Base-by-base conservation (phyloP, 805 yeast species). In the Barnettozyma vustinii region DNA sequence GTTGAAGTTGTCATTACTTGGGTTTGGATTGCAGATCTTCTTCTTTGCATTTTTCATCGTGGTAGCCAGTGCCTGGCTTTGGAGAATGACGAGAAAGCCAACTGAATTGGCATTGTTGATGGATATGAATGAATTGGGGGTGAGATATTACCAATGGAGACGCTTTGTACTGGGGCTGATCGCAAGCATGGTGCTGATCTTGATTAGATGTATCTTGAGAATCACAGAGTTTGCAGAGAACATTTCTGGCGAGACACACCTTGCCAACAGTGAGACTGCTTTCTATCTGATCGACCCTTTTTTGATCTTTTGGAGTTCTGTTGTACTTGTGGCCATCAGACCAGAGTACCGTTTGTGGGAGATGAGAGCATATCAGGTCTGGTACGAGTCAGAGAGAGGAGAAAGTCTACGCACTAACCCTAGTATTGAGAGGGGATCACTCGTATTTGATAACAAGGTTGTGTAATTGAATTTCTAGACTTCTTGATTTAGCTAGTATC, bases 331-430 rank as follows among this genome's bases (percentile, higher is more conserved):
- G 9, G 15, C 30, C 12, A 8, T 30, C 5, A 45, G 39, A 20
- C 30, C 47, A 3, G 42, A 30, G 16, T 39, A 45, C 16, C 36
- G 47, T 35, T 37, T 44, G 40, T 44, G 47, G 47, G 42, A 44
- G 13, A 40, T 40, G 18, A 23, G 19, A 16, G 19, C 20, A 9
- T 35, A 15, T 35, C 20, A 35, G 18, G 3, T 35, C 18, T 35
- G 37, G 37, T 12, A 26, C 3, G 30, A 26, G 30, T 26, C 30
- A 7, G 30, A 26, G 30, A 7, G 9, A 26, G 30, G 30, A 9
- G 30, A 26, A 26, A 8, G 30, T 26, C 30, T 26, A 4, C 13
- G 9, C 30, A 26, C 30, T 26, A 26, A 9, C 12, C 12, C 30
- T 10, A 12, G 9, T 8, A 10, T 7, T 3, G 13, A 9, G 4